Evolutionary conservation across 1,139 yeast genomes (phyloP).

Genomic region (Debaryomyces sp.): DNA sequence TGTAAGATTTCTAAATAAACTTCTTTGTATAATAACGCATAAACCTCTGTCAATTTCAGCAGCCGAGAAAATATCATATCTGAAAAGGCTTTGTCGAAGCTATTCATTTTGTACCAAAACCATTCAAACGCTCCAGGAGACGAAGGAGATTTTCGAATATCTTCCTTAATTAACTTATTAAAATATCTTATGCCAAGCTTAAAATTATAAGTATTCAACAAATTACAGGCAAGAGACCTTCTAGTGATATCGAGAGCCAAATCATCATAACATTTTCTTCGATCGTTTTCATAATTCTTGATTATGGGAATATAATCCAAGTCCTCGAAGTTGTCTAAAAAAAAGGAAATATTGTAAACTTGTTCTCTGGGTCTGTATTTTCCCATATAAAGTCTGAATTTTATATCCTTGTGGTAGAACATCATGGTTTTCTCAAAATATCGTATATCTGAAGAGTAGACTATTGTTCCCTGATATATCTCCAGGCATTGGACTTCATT

Average conservation of each 20-base stretch:
- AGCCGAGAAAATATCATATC: conserved; percentile 16
- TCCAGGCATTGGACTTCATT: conserved; percentile 7
- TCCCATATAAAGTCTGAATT: conserved; percentile 9
- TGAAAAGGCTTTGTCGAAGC: conserved; percentile 26
- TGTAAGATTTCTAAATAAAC: conserved; percentile 15
- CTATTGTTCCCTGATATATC: not conserved
- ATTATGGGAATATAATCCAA: conserved; percentile 21
- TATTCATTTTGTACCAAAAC: conserved; percentile 28
- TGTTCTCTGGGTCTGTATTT: conserved; percentile 12
- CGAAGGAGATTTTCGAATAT: not conserved
- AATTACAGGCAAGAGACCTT: conserved; percentile 13
- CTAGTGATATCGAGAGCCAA: not conserved
- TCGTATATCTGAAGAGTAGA: conserved; percentile 2
- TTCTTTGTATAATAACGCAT: conserved; percentile 13
- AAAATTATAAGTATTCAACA: conserved; percentile 18
- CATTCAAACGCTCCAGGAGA: conserved; percentile 18
- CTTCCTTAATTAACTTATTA: conserved; percentile 6
- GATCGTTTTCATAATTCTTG: conserved; percentile 8
- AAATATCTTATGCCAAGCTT: conserved; percentile 16
- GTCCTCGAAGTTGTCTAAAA: conserved; percentile 17
- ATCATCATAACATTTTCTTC: not conserved
- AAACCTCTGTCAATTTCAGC: conserved; percentile 14
- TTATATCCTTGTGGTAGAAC: conserved; percentile 14
- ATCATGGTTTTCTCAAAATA: conserved; percentile 10
- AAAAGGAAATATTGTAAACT: conserved; percentile 10